Base-by-base conservation (phyloP, 1,139 yeast species). In the Geotrichum macrosporum region DNA sequence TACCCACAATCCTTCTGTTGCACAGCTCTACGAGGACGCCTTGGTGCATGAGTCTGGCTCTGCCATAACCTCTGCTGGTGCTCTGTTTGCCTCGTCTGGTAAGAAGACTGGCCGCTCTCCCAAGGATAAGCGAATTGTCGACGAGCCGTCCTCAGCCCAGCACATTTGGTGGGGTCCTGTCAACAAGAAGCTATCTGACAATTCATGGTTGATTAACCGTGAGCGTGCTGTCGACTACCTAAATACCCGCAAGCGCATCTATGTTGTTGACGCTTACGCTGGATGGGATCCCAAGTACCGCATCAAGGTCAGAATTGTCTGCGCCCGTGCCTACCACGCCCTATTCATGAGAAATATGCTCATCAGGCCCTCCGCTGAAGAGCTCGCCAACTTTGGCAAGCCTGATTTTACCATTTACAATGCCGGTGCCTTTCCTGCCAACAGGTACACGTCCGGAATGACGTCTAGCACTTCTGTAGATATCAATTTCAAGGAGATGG, bases 111-210 rank as follows among this genome's bases (percentile, higher is more conserved):
- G 98, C 61, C 84, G 98, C 72, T 92, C 97, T 37, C 98, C 98
- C 67, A 85, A 84, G 74, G 98, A 92, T 72, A 92, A 92, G 71
- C 87, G 98, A 74, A 86, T 92, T 69, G 97, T 92, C 56, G 96
- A 89, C 60, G 97, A 92, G 73, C 84, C 78, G 59, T 75, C 94
- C 47, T 88, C 96, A 35, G 70, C 77, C 50, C 78, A 85, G 54
- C 74, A 89, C 65, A 80, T 92, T 60, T 92, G 98, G 97, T 92
- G 98, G 98, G 98, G 98, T 26, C 97, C 97, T 8, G 98, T 92
- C 61, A 92, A 92, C 75, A 87, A 85, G 72, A 86, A 89, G 72
- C 92, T 92, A 62, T 84, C 87, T 55, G 96, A 87, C 71, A 81
- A 83, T 66, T 88, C 96, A 38, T 92, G 97, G 97, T 80, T 81